These are phyloP conservation scores for Cryptosporidium sp. DNA, from an alignment of 169 alveolate species.

Conservation along the genomic window DNA sequence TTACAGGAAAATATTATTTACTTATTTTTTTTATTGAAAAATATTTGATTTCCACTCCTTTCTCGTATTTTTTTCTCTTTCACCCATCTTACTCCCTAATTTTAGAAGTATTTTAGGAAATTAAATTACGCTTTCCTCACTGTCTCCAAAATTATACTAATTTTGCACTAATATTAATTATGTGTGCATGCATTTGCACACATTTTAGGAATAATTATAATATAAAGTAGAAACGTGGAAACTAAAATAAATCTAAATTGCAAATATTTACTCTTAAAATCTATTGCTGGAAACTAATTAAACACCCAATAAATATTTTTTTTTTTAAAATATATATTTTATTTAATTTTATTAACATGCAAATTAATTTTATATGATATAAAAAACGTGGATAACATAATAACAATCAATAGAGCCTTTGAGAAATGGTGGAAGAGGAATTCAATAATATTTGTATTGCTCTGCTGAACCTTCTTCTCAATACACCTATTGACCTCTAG, in stretches of 20 bases:
- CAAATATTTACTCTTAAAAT: background rate
- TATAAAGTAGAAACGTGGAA: background rate
- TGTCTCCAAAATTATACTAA: background rate
- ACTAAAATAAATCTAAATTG: background rate
- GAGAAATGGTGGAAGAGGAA: constrained; percentile 11
- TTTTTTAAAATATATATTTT: too few species aligned
- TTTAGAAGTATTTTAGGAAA: background rate
- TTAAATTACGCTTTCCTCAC: background rate
- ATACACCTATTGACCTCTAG: constrained; percentile 18
- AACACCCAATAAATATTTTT: background rate
- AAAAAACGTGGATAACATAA: constrained; percentile 1
- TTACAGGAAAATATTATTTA: too few species aligned
- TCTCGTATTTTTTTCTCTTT: background rate
- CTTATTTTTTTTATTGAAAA: too few species aligned
- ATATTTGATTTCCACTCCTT: background rate
- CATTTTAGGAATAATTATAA: background rate
- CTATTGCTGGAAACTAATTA: background rate
- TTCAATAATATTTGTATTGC: background rate
- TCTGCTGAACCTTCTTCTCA: background rate
- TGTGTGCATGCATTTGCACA: constrained; percentile 23
- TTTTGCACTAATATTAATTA: background rate
- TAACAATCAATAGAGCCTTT: constrained; percentile 1
- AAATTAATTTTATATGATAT: constrained; percentile 23
- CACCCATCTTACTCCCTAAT: background rate
- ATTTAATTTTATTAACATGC: constrained; percentile 25